Evolutionary conservation across 148 eudicot species (phyloP).

Genomic region (Nepenthes mirabilis): DNA sequence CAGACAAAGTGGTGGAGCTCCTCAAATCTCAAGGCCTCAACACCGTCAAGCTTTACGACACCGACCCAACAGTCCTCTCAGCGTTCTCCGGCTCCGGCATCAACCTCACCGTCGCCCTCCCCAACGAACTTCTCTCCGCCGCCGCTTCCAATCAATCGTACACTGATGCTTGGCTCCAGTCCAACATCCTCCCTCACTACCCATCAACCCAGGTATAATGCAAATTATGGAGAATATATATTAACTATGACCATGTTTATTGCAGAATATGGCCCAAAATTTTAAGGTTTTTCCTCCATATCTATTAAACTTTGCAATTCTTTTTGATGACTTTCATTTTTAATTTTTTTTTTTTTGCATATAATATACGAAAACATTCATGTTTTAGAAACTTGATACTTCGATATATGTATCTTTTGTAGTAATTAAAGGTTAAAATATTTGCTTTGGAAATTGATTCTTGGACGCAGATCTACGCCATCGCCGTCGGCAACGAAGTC

Average conservation of each 20-base stretch:
- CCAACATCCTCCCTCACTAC: conserved; percentile 32
- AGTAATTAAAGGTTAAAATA: too few species aligned
- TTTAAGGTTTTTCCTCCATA: too few species aligned
- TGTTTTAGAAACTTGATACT: too few species aligned
- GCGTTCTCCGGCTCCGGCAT: conserved; percentile 31
- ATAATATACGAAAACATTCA: too few species aligned
- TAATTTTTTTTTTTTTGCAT: too few species aligned
- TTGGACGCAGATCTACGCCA: conserved; percentile 21
- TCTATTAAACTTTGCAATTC: too few species aligned
- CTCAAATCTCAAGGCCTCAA: conserved; percentile 52
- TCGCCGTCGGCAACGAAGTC: conserved; percentile 90
- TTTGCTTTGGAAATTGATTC: too few species aligned
- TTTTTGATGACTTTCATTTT: too few species aligned
- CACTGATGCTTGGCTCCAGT: conserved; percentile 61
- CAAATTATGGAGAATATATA: too few species aligned
- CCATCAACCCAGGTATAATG: conserved; percentile 15
- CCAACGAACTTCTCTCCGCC: conserved; percentile 59
- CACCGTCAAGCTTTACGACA: conserved; percentile 53
- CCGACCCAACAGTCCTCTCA: conserved; percentile 27
- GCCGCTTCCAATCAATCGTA: conserved; percentile 51
- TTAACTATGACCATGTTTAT: too few species aligned
- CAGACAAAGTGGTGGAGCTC: conserved; percentile 56
- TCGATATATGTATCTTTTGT: too few species aligned
- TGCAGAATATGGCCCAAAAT: too few species aligned
- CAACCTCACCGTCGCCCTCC: conserved; percentile 39